Conservation (phyloP, 495 filamentous ascomycete species). For the Neurospora cerealis region DNA sequence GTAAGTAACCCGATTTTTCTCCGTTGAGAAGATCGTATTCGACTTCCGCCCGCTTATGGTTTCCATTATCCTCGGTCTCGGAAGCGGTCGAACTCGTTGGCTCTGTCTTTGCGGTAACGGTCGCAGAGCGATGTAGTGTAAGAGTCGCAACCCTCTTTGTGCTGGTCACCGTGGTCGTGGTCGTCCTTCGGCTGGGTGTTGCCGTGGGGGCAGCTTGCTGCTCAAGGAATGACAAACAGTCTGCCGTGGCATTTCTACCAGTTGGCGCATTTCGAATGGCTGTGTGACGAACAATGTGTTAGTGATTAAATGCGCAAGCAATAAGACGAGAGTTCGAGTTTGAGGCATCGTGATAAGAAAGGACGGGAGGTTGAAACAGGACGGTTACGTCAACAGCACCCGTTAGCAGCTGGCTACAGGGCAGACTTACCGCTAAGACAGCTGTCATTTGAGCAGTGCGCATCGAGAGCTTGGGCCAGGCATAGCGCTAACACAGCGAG, state of each 20-base stretch:
- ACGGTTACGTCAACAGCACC: neutral
- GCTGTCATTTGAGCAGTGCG: constrained; percentile 7
- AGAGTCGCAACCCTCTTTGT: constrained; percentile 5
- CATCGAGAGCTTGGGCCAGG: constrained; percentile 2
- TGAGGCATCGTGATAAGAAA: neutral
- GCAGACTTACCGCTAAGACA: constrained; percentile 15
- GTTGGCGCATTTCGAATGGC: constrained; percentile 8
- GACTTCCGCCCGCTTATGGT: constrained; percentile 1
- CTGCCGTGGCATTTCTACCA: constrained; percentile 13
- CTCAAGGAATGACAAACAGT: constrained; percentile 16
- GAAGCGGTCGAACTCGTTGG: neutral
- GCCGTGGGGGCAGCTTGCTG: neutral
- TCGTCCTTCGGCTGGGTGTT: neutral
- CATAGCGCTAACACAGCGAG: neutral
- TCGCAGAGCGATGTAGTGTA: neutral
- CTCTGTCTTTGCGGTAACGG: neutral
- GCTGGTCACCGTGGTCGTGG: constrained; percentile 7
- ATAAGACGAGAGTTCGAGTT: neutral
- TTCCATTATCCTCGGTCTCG: neutral
- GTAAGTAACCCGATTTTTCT: neutral
- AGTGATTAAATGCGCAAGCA: too few relatives aligned
- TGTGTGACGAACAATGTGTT: neutral
- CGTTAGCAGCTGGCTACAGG: neutral
- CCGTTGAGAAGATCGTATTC: constrained; percentile 3
- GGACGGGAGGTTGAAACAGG: neutral